These are phyloP conservation scores for Bruguiera parviflora DNA, from an alignment of 345 rosid genomes.

Conservation along the genomic window DNA sequence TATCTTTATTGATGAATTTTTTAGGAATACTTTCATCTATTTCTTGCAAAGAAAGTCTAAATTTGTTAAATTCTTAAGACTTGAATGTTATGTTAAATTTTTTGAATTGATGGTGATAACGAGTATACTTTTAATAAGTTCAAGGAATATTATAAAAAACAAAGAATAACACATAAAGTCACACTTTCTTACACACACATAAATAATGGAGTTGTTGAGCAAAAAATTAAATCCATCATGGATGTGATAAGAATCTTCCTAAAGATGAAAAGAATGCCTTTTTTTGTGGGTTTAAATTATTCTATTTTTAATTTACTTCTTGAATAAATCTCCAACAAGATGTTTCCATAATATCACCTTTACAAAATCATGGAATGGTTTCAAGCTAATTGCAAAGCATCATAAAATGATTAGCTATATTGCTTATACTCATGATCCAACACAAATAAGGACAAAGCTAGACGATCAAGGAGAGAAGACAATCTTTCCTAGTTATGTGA, in stretches of 20 bases:
- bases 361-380: neutral
- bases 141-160: neutral
- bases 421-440: neutral
- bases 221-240: neutral
- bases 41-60: neutral
- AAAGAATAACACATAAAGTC: neutral
- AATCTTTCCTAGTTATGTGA: neutral
- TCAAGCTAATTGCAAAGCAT: neutral
- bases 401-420: neutral
- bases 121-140: neutral
- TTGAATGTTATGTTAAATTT: neutral
- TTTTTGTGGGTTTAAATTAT: neutral
- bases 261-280: neutral
- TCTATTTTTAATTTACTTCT: neutral
- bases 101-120: neutral
- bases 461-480: neutral
- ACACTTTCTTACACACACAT: neutral
- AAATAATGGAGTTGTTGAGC: neutral
- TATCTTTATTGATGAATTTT: neutral
- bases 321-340: neutral
- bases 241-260: neutral
- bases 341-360: neutral
- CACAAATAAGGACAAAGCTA: neutral
- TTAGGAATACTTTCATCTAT: neutral
- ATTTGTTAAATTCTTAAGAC: no score